Conservation (phyloP, 1,139 yeast species). For the Pichia sp. region DNA sequence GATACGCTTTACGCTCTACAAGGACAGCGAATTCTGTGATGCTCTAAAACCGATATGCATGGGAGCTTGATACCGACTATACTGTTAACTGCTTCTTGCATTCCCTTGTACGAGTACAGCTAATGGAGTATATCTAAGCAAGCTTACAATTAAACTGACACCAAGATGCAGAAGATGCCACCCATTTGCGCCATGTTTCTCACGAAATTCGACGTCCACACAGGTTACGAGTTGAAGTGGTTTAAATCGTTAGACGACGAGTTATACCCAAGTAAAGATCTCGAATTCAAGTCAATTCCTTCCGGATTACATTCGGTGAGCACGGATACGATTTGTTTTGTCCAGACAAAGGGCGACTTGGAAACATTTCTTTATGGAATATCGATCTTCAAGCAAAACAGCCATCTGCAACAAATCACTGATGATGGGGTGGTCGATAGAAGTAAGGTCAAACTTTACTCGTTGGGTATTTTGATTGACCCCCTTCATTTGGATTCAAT, state of each 20-base stretch:
- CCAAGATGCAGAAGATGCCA: slow-evolving; percentile 15
- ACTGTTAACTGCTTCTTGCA: background rate
- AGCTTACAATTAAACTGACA: too few species aligned
- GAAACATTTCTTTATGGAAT: slow-evolving; percentile 40
- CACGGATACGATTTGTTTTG: slow-evolving; percentile 52
- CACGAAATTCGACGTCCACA: slow-evolving; percentile 56
- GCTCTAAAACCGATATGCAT: background rate
- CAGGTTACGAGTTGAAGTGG: slow-evolving; percentile 64
- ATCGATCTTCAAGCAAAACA: slow-evolving; percentile 45
- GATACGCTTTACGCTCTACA: background rate
- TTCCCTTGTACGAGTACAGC: background rate
- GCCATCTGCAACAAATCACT: slow-evolving; percentile 17
- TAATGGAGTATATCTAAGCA: too few species aligned
- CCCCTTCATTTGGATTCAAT: slow-evolving; percentile 25
- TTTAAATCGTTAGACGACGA: slow-evolving; percentile 32
- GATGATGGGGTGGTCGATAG: slow-evolving; percentile 38
- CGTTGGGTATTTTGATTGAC: slow-evolving; percentile 60
- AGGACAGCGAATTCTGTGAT: background rate
- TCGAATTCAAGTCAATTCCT: slow-evolving; percentile 76
- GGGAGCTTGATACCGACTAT: background rate
- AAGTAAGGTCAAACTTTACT: slow-evolving; percentile 55
- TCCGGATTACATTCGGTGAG: slow-evolving; percentile 72
- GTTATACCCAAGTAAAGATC: slow-evolving; percentile 32
- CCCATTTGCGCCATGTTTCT: slow-evolving; percentile 50
- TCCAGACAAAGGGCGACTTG: slow-evolving; percentile 31